phyloP scores from a whole-genome alignment of 768 basidiomycete genomes.

The Pisolithus microcarpus region DNA sequence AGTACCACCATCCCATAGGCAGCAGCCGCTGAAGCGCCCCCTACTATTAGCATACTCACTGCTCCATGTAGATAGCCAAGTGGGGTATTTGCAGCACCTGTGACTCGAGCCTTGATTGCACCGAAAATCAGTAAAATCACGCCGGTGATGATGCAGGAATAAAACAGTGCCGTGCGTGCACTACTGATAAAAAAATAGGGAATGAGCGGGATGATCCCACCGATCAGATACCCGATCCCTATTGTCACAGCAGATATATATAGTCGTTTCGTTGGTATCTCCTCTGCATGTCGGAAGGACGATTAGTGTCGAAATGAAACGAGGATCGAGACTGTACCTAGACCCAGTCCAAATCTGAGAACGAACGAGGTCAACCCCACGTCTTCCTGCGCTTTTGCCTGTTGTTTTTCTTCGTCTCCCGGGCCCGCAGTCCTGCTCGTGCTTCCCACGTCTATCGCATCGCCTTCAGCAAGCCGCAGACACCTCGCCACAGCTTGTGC shows the following conservation, averaged over 20 bases:
- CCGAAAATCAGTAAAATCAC: conserved; percentile 85
- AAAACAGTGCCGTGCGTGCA: conserved; percentile 63
- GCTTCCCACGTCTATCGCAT: conserved; percentile 16
- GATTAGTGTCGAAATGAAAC: no score
- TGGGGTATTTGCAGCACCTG: conserved; percentile 60
- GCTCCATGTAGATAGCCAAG: conserved; percentile 83
- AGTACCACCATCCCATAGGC: conserved; percentile 53
- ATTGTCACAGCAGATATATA: conserved; percentile 93
- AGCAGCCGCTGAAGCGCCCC: conserved; percentile 81
- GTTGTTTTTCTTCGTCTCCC: conserved; percentile 50
- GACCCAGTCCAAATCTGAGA: conserved; percentile 88
- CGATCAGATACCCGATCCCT: conserved; percentile 88
- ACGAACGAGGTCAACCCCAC: conserved; percentile 90
- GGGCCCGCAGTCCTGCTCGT: conserved; percentile 7
- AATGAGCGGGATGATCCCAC: conserved; percentile 86
- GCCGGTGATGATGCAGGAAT: conserved; percentile 75
- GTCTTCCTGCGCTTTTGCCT: conserved; percentile 61
- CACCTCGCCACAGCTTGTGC: conserved; percentile 76
- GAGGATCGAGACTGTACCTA: conserved; percentile 39
- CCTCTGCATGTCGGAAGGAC: conserved; percentile 46
- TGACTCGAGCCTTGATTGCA: conserved; percentile 81
- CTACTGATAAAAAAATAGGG: conserved; percentile 84
- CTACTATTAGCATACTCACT: conserved; percentile 81
- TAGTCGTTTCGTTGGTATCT: conserved; percentile 76
- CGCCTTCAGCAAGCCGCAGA: conserved; percentile 60